Evolutionary conservation across 805 yeast genomes (phyloP), one percentile per base, ranked within the genome.

Genomic region (Ogataea minuta): DNA sequence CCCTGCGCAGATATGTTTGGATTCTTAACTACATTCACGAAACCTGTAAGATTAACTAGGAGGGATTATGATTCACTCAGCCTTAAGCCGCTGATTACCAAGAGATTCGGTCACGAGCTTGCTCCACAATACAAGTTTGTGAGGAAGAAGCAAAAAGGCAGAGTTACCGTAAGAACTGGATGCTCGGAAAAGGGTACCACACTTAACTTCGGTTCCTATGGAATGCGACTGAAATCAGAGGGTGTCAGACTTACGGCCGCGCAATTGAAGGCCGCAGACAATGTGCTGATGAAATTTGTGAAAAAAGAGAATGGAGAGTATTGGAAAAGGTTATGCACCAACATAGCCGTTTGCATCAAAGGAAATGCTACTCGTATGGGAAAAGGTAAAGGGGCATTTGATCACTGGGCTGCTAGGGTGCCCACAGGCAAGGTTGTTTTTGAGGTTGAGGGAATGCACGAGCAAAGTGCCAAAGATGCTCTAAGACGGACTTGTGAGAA

Each of bases 321-420:
- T 38, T 81, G 84, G 74, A 81, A 91, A 52, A 77, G 98, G 59
- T 71, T 90, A 41, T 78, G 81, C 35, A 84, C 96, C 15, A 83
- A 85, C 60, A 75, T 88, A 38, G 93, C 98, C 0, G 95, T 93
- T 9, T 89, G 96, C 66, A 79, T 86, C 46, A 93, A 93, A 69
- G 99, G 99, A 69, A 93, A 93, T 63, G 96, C 93, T 63, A 88
- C 96, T 9, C 93, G 99, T 81, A 93, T 93, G 99, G 99, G 99
- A 71, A 93, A 93, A 65, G 99, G 99, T 70, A 93, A 93, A 67
- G 99, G 99, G 66, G 83, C 90, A 0, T 91, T 93, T 60, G 96
- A 88, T 56, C 93, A 88, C 68, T 93, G 98, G 98, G 95, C 95
- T 55, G 85, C 81, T 23, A 79, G 99, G 56, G 93, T 93, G 10